Percentiles rank a stretch among this genome's conserved stretches.
phyloP scores from a whole-genome alignment of 805 yeast species.

The Zygosaccharomyces rouxii region DNA sequence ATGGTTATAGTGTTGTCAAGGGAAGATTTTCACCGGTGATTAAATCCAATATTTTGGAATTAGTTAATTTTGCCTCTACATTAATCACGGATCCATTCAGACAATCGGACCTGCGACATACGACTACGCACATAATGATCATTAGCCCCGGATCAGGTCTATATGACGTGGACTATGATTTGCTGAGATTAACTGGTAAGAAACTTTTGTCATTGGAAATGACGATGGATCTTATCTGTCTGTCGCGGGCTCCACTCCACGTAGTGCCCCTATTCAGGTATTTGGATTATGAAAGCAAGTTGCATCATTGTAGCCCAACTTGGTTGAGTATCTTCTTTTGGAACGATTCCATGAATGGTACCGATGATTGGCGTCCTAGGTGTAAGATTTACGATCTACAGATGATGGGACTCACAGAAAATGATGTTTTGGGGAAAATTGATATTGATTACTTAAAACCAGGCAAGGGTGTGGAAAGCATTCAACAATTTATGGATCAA shows the following conservation, averaged over 20 bases:
- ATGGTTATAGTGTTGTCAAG: constrained; percentile 38
- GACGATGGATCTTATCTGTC: constrained; percentile 82
- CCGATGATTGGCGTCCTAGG: constrained; percentile 79
- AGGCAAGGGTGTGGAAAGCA: constrained; percentile 34
- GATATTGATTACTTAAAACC: constrained; percentile 55
- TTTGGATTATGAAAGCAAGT: constrained; percentile 44
- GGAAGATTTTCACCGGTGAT: constrained; percentile 79
- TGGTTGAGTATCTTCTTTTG: constrained; percentile 96
- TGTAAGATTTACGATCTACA: constrained; percentile 93
- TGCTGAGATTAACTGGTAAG: constrained; percentile 68
- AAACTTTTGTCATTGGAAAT: constrained; percentile 73
- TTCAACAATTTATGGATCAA: constrained; percentile 57
- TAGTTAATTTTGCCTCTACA: constrained; percentile 78
- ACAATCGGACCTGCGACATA: constrained; percentile 82
- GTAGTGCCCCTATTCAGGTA: constrained; percentile 84
- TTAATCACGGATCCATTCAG: constrained; percentile 70
- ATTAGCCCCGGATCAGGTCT: constrained; percentile 92
- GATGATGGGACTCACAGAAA: constrained; percentile 98
- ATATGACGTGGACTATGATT: constrained; percentile 82
- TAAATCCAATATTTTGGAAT: constrained; percentile 85
- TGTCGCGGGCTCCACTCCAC: constrained; percentile 88
- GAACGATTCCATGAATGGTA: constrained; percentile 48
- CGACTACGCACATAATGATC: constrained; percentile 83
- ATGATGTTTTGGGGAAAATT: constrained; percentile 63
- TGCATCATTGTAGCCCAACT: constrained; percentile 79